Conservation (phyloP, 192 early-diverging fungal genomes). For the Thamnidium elegans region DNA sequence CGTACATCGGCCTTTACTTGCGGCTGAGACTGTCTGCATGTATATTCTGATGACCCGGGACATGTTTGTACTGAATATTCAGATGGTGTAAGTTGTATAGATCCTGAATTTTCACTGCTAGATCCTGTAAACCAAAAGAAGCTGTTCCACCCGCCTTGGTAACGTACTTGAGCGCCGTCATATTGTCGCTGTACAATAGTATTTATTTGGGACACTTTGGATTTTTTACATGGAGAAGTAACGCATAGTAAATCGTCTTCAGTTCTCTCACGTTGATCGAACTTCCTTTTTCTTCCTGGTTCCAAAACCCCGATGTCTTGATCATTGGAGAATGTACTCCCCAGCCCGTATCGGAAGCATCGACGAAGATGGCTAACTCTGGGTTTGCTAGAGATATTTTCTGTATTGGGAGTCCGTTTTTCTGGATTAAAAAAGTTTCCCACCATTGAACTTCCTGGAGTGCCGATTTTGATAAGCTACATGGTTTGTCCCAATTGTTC, state of each 20-base stretch:
- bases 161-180: conserved; percentile 18
- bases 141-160: conserved; percentile 9
- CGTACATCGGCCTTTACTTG: not conserved
- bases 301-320: not conserved
- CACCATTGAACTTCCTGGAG: not conserved
- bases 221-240: not conserved
- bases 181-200: conserved; percentile 23
- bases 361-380: not conserved
- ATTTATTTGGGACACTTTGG: not conserved
- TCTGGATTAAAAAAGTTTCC: not conserved
- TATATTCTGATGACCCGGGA: conserved; percentile 13
- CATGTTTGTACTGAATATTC: not conserved
- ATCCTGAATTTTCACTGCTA: conserved; percentile 19
- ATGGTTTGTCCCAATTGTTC: not conserved
- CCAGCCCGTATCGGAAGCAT: conserved; percentile 2
- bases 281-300: not conserved
- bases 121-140: not conserved
- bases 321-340: not conserved
- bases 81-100: not conserved
- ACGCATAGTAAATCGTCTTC: not conserved
- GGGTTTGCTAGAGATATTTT: not conserved
- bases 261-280: conserved; percentile 12
- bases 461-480: not conserved
- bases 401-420: not conserved
- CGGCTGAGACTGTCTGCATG: conserved; percentile 4